Evolutionary conservation across 768 basidiomycete species (phyloP).

Genomic region (Ephemerocybe angulata): DNA sequence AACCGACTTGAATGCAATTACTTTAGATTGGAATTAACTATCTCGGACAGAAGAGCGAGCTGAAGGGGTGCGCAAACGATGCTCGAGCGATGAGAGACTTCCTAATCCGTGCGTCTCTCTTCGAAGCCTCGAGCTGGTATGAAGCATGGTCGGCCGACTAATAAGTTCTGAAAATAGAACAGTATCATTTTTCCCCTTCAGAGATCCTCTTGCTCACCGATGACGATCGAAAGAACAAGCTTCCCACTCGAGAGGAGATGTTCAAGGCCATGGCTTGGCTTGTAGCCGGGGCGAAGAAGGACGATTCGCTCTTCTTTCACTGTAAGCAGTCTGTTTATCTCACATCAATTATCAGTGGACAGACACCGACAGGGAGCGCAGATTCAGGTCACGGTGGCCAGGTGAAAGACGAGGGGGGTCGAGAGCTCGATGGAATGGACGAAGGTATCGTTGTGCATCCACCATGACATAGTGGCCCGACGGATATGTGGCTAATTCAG

Average conservation of each 20-base stretch:
- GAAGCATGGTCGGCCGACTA: too few relatives aligned
- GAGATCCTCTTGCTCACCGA: slow-evolving; percentile 71
- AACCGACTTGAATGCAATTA: not conserved
- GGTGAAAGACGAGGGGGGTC: slow-evolving; percentile 68
- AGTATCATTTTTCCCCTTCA: slow-evolving; percentile 50
- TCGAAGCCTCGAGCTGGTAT: not conserved
- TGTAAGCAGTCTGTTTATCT: slow-evolving; percentile 35
- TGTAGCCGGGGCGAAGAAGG: slow-evolving; percentile 59
- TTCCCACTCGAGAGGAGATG: slow-evolving; percentile 46
- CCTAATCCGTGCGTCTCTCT: slow-evolving; percentile 46
- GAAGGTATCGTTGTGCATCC: slow-evolving; percentile 34
- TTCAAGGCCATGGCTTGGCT: slow-evolving; percentile 54
- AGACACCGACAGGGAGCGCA: slow-evolving; percentile 28
- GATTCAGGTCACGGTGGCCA: slow-evolving; percentile 98
- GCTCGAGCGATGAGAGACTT: slow-evolving; percentile 66
- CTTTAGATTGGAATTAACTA: slow-evolving; percentile 79
- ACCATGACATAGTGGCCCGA: not conserved
- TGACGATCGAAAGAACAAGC: slow-evolving; percentile 39
- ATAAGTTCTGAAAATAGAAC: slow-evolving; percentile 15
- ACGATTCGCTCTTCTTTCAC: slow-evolving; percentile 79
- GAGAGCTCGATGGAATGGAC: slow-evolving; percentile 76
- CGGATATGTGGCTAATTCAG: not conserved
- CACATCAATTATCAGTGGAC: not conserved
- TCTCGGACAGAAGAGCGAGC: slow-evolving; percentile 53
- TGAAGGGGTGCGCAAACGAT: slow-evolving; percentile 82